Conservation (phyloP, 305 asterid species). For the Fraxinus platypoda region DNA sequence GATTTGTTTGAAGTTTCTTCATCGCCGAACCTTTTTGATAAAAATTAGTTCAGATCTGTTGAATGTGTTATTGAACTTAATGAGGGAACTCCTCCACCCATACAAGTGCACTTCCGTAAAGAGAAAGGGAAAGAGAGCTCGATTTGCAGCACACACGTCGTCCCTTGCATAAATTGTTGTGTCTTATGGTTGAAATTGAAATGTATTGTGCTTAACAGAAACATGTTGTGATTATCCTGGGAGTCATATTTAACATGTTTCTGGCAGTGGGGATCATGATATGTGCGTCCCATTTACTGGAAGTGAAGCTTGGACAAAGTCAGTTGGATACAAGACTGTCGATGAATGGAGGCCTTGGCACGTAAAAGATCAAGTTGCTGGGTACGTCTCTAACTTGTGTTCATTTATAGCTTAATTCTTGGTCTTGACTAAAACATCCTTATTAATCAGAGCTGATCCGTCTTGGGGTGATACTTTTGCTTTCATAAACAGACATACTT, state of each 20-base stretch:
- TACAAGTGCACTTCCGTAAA: neutral
- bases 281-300: slow-evolving; percentile 92
- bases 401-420: neutral
- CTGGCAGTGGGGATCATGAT: slow-evolving; percentile 85
- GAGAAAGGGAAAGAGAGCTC: neutral
- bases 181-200: neutral
- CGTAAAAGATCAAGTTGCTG: slow-evolving; percentile 60
- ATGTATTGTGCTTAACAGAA: neutral
- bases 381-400: slow-evolving; percentile 39
- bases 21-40: neutral
- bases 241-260: neutral
- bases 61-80: neutral
- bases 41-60: neutral
- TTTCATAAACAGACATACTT: neutral
- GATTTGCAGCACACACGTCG: neutral
- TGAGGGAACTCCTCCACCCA: neutral
- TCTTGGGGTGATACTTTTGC: neutral
- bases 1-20: neutral
- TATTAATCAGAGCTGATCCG: neutral
- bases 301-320: slow-evolving; percentile 76
- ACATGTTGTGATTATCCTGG: neutral
- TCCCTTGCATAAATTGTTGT: neutral
- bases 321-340: slow-evolving; percentile 67
- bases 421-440: neutral
- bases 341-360: slow-evolving; percentile 86